Base-by-base conservation (phyloP, 176 grass and related monocot genomes). In the Carex myosuroides region DNA sequence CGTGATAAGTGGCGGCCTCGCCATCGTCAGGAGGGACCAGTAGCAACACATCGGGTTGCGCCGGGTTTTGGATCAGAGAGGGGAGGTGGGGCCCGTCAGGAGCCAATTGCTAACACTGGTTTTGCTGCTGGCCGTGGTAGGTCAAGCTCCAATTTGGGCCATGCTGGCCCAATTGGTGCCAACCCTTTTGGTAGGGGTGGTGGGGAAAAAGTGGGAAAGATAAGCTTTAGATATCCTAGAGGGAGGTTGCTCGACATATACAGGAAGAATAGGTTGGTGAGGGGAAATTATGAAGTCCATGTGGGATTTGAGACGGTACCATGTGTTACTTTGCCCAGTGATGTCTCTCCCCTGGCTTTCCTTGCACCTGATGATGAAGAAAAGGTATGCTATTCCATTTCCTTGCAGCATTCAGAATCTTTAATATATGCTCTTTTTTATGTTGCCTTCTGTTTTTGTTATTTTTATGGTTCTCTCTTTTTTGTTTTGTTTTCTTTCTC, bases 1-100 rank as follows among this genome's bases (percentile, higher is more conserved):
- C 93, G 93, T 86, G 97, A 99, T 89, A 99, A 99, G 86, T 99
- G 97, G 97, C 94, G 93, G 26, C 97, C 97, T 85, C 91, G 97
- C 41, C 97, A 99, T 86, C 91, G 97, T 33, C 97, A 96, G 62
- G 97, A 99, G 82, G 74, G 54, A 35, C 88, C 85, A 26, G 90
- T 90, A 20, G 82, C 89, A 58, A 86, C 85, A 3, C 74, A 90
- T 77, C 97, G 93, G 56, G 93, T 88, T 81, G 97, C 93, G 76
- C 97, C 97, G 56, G 97, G 97, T 59, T 99, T 96, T 87, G 93
- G 97, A 53, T 89, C 90, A 16, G 92, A 94, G 75, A 93, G 91
- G 91, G 91, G 85, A 32, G 91, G 90, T 42, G 90, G 10, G 4
- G 48, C 62, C 37, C 81, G 81, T 64, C 81, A 83, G 26, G 81